Conservation (phyloP, 352 stramenopile genomes). For the Pseudoperonospora humuli region DNA sequence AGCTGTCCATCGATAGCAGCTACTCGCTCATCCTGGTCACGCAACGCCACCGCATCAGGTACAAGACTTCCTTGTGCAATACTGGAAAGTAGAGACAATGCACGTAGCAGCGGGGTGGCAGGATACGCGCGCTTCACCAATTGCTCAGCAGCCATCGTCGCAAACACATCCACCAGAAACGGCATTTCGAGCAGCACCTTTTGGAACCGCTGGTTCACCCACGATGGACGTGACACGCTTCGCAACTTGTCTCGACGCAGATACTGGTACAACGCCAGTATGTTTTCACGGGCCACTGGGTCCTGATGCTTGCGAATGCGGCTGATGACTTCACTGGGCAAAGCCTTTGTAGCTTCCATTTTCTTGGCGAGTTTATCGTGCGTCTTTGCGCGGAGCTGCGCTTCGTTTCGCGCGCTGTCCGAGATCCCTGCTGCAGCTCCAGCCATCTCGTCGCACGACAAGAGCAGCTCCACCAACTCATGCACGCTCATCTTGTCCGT, state of each 20-base stretch:
- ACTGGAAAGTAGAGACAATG: conserved; percentile 58
- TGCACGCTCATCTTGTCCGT: conserved; percentile 74
- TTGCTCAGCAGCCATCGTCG: conserved; percentile 47
- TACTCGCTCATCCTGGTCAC: conserved; percentile 46
- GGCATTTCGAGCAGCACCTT: conserved; percentile 70
- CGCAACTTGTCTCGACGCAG: conserved; percentile 60
- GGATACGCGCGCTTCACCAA: conserved; percentile 64
- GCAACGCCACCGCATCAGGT: conserved; percentile 47
- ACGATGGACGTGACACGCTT: conserved; percentile 55
- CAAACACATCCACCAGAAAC: conserved; percentile 74
- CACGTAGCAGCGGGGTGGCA: conserved; percentile 40
- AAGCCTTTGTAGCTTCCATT: conserved; percentile 60
- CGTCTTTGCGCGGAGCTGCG: conserved; percentile 45
- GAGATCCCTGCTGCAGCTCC: conserved; percentile 29
- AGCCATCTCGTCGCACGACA: conserved; percentile 72
- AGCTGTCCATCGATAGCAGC: conserved; percentile 19
- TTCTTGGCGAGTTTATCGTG: conserved; percentile 80
- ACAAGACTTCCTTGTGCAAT: conserved; percentile 64
- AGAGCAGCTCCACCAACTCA: conserved; percentile 68
- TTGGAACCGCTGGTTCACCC: conserved; percentile 56
- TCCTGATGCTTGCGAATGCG: conserved; percentile 78
- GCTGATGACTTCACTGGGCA: conserved; percentile 45
- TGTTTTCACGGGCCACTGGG: conserved; percentile 65
- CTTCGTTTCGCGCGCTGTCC: conserved; percentile 34
- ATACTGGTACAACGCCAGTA: conserved; percentile 78